Base-by-base conservation (phyloP, 805 yeast species). In the Metschnikowia orientalis region DNA sequence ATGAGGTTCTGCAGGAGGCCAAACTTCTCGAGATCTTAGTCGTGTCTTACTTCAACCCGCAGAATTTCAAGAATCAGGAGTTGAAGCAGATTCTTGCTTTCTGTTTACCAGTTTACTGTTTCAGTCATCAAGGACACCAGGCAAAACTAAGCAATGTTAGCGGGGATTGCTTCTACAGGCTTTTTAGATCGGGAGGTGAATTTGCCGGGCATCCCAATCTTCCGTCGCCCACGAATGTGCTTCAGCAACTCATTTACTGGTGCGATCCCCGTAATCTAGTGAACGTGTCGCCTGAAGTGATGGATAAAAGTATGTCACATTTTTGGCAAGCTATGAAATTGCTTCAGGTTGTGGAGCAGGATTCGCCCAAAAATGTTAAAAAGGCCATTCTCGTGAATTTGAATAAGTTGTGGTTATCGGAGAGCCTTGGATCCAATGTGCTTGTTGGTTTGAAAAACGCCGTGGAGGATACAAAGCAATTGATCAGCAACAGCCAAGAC, bases 61-160 rank as follows among this genome's bases (percentile, higher is more conserved):
- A 63, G 4, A 79, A 80, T 34, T 57, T 73, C 4, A 58, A 65
- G 4, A 86, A 86, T 46, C 80, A 75, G 36, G 74, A 78, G 10
- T 63, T 89, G 40, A 67, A 79, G 29, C 97, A 89, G 55, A 83
- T 84, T 0, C 71, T 89, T 38, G 76, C 92, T 7, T 89, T 85
- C 50, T 88, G 95, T 53, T 67, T 89, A 11, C 96, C 97, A 0
- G 95, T 84, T 0, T 87, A 84, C 54, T 79, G 92, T 23, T 82
- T 77, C 50, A 82, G 95, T 20, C 88, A 80, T 47, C 63, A 67
- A 0, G 61, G 61, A 11, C 95, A 88, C 53, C 96, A 86, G 54
- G 71, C 68, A 30, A 67, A 79, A 39, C 59, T 88, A 49, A 70
- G 79, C 5, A 59, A 74, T 19, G 70, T 83, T 17, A 78, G 81